These are phyloP conservation scores for Apiospora koreana DNA, from an alignment of 2,329 filamentous ascomycete species.

Conservation along the genomic window DNA sequence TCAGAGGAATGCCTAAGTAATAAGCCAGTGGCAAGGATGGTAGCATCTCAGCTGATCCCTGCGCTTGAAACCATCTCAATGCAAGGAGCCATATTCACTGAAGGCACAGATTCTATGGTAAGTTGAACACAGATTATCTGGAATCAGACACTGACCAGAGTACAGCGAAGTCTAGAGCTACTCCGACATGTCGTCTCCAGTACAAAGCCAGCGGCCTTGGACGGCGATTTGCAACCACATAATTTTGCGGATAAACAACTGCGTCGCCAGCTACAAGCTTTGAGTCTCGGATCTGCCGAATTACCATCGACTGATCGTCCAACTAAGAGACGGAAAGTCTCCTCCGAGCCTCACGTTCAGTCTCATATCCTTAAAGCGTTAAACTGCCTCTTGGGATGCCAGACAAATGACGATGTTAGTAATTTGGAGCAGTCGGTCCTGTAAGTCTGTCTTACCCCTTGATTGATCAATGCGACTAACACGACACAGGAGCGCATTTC, in stretches of 20 bases:
- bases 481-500: slow-evolving; percentile 42
- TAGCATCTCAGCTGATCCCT: slow-evolving; percentile 44
- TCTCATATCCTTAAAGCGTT: slow-evolving; percentile 24
- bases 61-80: slow-evolving; percentile 38
- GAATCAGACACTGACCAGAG: slow-evolving; percentile 9
- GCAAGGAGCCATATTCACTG: slow-evolving; percentile 32
- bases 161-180: slow-evolving; percentile 32
- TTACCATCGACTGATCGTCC: slow-evolving; percentile 21
- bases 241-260: slow-evolving; percentile 29
- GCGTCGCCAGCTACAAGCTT: slow-evolving; percentile 22
- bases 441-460: slow-evolving; percentile 43
- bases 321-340: slow-evolving; percentile 35
- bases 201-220: slow-evolving; percentile 21
- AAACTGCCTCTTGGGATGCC: slow-evolving; percentile 31
- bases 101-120: slow-evolving; percentile 46
- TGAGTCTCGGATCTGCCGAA: slow-evolving; percentile 20
- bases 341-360: slow-evolving; percentile 22
- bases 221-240: slow-evolving; percentile 20
- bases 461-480: slow-evolving; percentile 27
- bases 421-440: slow-evolving; percentile 40
- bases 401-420: slow-evolving; percentile 26
- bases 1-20: slow-evolving; percentile 35
- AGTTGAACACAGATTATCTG: slow-evolving; percentile 16
- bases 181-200: slow-evolving; percentile 27
- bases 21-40: slow-evolving; percentile 39